These are phyloP conservation scores for Polyporus tsugae DNA, from an alignment of 1,284 basidiomycete genomes.

Conservation along the genomic window DNA sequence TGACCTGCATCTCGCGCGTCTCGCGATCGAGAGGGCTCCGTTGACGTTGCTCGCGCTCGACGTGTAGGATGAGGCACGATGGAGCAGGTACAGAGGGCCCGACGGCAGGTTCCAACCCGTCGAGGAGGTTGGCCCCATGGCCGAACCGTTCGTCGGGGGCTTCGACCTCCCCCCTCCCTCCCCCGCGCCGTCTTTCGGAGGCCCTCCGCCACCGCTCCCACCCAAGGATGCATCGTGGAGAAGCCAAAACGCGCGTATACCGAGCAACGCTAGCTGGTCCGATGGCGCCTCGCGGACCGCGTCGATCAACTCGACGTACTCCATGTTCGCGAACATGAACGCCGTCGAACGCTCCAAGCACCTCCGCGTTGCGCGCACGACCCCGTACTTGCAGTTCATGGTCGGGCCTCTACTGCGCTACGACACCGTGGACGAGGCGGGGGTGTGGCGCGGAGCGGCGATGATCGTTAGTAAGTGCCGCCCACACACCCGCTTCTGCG, in stretches of 20 bases:
- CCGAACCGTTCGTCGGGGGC: slow-evolving; percentile 56
- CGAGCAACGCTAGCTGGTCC: slow-evolving; percentile 29
- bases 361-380: slow-evolving; percentile 67
- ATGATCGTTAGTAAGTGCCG: slow-evolving; percentile 78
- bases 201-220: slow-evolving; percentile 44
- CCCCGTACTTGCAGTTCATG: slow-evolving; percentile 81
- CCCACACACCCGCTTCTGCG: not conserved
- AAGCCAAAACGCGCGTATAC: slow-evolving; percentile 28
- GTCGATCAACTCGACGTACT: slow-evolving; percentile 25
- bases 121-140: slow-evolving; percentile 64
- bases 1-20: not conserved
- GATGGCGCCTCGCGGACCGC: slow-evolving; percentile 25
- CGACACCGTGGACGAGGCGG: slow-evolving; percentile 83
- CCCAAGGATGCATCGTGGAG: slow-evolving; percentile 45
- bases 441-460: slow-evolving; percentile 89
- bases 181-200: slow-evolving; percentile 32
- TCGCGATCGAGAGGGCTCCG: not conserved
- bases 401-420: slow-evolving; percentile 91
- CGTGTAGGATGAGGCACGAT: slow-evolving; percentile 56
- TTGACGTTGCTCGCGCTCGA: slow-evolving; percentile 8
- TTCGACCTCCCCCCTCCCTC: slow-evolving; percentile 35
- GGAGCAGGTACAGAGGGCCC: slow-evolving; percentile 51
- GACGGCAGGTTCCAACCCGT: slow-evolving; percentile 62
- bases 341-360: slow-evolving; percentile 71
- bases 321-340: slow-evolving; percentile 56